phyloP scores from a whole-genome alignment of 1,284 basidiomycete species.

The Schizophyllum amplum region DNA sequence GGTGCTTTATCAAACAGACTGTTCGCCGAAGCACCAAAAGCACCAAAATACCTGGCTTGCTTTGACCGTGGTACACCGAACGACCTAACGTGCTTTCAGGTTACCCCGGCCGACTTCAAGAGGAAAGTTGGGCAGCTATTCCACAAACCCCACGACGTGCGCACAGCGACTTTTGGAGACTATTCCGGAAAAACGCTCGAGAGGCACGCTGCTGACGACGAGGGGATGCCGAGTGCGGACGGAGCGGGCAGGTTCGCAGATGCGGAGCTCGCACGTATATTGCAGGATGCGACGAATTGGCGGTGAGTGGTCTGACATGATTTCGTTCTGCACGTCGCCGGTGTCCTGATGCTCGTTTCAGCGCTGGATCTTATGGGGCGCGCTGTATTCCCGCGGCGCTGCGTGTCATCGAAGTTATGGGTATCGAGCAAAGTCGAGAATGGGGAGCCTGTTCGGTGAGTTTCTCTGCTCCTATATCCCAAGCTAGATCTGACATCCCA shows the following conservation, averaged over 20 bases:
- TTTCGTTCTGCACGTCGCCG: too few species aligned
- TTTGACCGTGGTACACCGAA: conserved; percentile 8
- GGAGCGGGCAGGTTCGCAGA: conserved; percentile 53
- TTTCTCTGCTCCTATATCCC: conserved; percentile 2
- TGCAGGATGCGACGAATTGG: conserved; percentile 60
- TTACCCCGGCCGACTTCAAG: conserved; percentile 36
- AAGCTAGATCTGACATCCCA: not conserved
- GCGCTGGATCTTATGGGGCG: conserved; percentile 69
- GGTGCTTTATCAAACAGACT: conserved; percentile 19
- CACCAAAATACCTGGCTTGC: too few species aligned
- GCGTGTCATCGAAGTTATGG: conserved; percentile 65
- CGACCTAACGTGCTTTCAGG: conserved; percentile 20
- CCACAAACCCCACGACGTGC: conserved; percentile 28
- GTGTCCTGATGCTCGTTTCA: not conserved
- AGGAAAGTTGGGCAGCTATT: conserved; percentile 26
- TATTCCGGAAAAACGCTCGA: not conserved
- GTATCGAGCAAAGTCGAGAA: conserved; percentile 58
- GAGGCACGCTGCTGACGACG: not conserved
- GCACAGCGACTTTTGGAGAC: conserved; percentile 11
- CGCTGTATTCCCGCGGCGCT: conserved; percentile 63
- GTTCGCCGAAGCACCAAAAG: too few species aligned
- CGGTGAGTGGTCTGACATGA: conserved; percentile 21
- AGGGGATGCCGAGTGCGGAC: conserved; percentile 32
- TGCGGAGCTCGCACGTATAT: conserved; percentile 53
- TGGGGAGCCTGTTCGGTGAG: conserved; percentile 73